These are phyloP conservation scores for Debaryomycetaceae sp. DNA, from an alignment of 1,139 yeast species.

Conservation along the genomic window DNA sequence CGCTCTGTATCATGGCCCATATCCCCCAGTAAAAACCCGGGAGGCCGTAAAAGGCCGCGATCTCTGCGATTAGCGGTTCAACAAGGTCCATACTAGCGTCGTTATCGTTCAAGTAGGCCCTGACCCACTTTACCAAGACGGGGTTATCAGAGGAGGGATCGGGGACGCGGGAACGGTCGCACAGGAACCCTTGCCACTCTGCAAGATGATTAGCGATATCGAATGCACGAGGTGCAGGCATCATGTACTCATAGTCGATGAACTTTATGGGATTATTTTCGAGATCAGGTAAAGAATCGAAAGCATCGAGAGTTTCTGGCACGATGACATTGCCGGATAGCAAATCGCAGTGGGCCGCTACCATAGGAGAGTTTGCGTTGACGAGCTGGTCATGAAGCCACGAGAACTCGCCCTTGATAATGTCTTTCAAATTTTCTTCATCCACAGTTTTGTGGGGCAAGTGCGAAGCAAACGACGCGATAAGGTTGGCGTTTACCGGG, in stretches of 20 bases:
- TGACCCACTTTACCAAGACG: slow-evolving; percentile 44
- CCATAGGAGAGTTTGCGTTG: slow-evolving; percentile 39
- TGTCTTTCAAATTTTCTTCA: slow-evolving; percentile 23
- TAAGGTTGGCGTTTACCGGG: slow-evolving; percentile 39
- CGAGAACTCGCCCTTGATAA: slow-evolving; percentile 35
- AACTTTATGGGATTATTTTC: slow-evolving; percentile 44
- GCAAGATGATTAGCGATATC: slow-evolving; percentile 81
- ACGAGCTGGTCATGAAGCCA: slow-evolving; percentile 40
- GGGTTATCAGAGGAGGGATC: slow-evolving; percentile 33
- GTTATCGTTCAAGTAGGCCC: slow-evolving; percentile 31
- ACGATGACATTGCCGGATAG: slow-evolving; percentile 64
- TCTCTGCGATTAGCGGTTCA: slow-evolving; percentile 38
- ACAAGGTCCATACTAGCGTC: slow-evolving; percentile 16
- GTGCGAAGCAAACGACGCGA: slow-evolving; percentile 29
- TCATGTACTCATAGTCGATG: slow-evolving; percentile 74
- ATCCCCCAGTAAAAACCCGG: slow-evolving; percentile 85
- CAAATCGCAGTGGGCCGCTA: slow-evolving; percentile 63
- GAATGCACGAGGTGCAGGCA: slow-evolving; percentile 72
- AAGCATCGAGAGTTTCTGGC: slow-evolving; percentile 27
- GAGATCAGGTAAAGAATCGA: slow-evolving; percentile 14
- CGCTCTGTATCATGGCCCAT: slow-evolving; percentile 73
- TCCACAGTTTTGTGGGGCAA: slow-evolving; percentile 11
- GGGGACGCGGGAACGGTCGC: slow-evolving; percentile 53
- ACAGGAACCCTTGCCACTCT: slow-evolving; percentile 82
- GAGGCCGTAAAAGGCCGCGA: slow-evolving; percentile 56